Percentiles rank a stretch among this genome's conserved stretches.
Evolutionary conservation across 768 basidiomycete genomes (phyloP).

Genomic region (Rhodotorula diobovata): DNA sequence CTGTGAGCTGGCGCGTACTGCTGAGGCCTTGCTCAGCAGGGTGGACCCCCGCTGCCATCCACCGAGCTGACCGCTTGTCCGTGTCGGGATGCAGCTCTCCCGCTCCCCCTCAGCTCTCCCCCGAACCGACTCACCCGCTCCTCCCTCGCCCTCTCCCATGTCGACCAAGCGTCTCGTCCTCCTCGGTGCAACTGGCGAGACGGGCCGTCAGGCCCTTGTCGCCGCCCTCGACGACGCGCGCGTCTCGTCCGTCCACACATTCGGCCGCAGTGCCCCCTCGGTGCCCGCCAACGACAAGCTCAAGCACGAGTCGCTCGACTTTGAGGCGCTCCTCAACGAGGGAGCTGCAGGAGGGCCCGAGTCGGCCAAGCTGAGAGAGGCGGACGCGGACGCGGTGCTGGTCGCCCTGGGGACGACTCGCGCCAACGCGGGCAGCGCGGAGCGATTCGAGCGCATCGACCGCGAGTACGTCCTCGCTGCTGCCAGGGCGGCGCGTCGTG

Average conservation of each 20-base stretch:
- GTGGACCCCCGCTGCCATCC: too few species aligned
- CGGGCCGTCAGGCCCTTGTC: conserved; percentile 60
- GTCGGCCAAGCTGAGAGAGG: conserved; percentile 52
- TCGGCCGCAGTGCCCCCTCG: conserved; percentile 62
- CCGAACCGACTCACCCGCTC: neutral
- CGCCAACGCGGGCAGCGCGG: conserved; percentile 59
- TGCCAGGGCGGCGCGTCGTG: conserved; percentile 60
- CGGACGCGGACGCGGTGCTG: conserved; percentile 69
- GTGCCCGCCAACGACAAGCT: conserved; percentile 53
- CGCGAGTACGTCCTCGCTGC: conserved; percentile 59
- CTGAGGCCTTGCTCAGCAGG: too few species aligned
- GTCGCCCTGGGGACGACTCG: conserved; percentile 68
- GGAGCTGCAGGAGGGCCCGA: conserved; percentile 57
- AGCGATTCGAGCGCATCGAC: conserved; percentile 70
- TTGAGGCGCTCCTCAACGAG: conserved; percentile 59
- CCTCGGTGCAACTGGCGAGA: conserved; percentile 69
- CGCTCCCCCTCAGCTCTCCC: neutral
- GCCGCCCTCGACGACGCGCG: conserved; percentile 60
- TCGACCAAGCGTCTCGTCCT: conserved; percentile 50
- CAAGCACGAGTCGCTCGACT: conserved; percentile 43
- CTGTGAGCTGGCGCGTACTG: too few species aligned
- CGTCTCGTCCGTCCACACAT: conserved; percentile 63
- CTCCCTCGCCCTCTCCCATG: neutral
- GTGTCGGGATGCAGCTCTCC: too few species aligned
- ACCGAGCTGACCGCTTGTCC: too few species aligned